Base-by-base conservation (phyloP, 331 rosid genomes). In the Quercus tomentella region DNA sequence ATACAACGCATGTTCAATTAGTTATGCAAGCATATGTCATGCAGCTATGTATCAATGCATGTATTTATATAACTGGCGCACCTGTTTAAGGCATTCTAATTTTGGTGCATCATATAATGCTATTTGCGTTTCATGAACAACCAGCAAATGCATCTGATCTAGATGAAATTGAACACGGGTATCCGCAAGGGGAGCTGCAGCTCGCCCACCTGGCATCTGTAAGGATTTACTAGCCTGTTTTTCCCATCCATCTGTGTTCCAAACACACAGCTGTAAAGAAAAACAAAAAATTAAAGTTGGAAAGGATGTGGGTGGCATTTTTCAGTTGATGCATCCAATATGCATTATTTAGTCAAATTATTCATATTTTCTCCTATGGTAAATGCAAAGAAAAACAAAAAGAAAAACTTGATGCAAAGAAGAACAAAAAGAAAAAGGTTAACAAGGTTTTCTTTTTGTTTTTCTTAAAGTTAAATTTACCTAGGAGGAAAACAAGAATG, bases 241-340 rank as follows among this genome's bases (percentile, higher is more conserved):
- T 79, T 93, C 99, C 99, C 99, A 96, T 81, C 92, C 97, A 84
- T 96, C 97, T 1, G 93, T 90, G 90, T 86, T 92, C 99, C 99
- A 96, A 82, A 96, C 93, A 70, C 99, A 93, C 80, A 96, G 79
- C 99, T 96, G 92, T 79, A 80, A 58, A 79, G 84, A 73, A n/a
- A 20, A 72, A 21, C 55, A 79, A 23, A 55, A 79, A 56, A 26
- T 28, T 22, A 26, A 52, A 18, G 26, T 2, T 22, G 72, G 49
- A 45, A 35, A 25, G n/a, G 37, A 41, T 41, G 49, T 41, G 37
- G n/a, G 37, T 4, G 28, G 16, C 30, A 61, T 65, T 65, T 65
- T 65, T 30, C 3, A 65, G 22, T 65, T 30, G 25, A 65, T 17
- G 41, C 2, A 65, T 65, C 71, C n/a, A 9, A n/a, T 15, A 4